Base-by-base conservation (phyloP, 441 rosid species). In the Gossypium gossypioides region DNA sequence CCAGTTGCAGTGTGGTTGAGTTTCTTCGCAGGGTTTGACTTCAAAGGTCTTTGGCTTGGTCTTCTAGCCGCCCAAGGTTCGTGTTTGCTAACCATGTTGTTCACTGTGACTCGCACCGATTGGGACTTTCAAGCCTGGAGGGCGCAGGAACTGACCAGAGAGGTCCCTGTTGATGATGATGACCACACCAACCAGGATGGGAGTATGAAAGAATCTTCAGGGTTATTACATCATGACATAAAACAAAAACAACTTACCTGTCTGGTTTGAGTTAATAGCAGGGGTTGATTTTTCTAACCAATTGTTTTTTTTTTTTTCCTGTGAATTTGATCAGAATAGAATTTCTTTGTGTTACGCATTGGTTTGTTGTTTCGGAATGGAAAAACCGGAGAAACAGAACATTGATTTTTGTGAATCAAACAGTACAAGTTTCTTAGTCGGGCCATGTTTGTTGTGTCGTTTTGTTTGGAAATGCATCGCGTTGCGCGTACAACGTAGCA, bases 41-140 rank as follows among this genome's bases (percentile, higher is more conserved):
- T 93, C 69, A 75, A 74, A 55, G 98, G 97, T 54, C 80, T 93
- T 6, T 93, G 97, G 98, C 78, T 89, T 0, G 98, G 98, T 25
- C 82, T 93, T 13, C 74, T 91, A 51, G 98, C 96, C 3, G 97
- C 98, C 3, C 98, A 93, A 68, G 91, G 80, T 19, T 86, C 96
- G 4, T 93, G 97, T 52, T 75, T 83, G 6, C 73, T 87, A 55
- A 65, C 88, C 42, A 91, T 93, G 98, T 62, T 89, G 80, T n/a
- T 85, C 10, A 82, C 79, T 7, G 74, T 93, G 76, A 65, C 75
- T 72, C 69, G 76, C 19, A 93, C 97, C 16, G 83, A 93, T 74
- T 93, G 98, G 98, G 87, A 88, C 12, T 46, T 27, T 24, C 81
- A 93, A 75, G 94, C 92, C 27, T 58, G 54, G 18, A 78, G 90